Evolutionary conservation across 305 asterid species (phyloP).

Genomic region (Stenogyne calaminthoides): DNA sequence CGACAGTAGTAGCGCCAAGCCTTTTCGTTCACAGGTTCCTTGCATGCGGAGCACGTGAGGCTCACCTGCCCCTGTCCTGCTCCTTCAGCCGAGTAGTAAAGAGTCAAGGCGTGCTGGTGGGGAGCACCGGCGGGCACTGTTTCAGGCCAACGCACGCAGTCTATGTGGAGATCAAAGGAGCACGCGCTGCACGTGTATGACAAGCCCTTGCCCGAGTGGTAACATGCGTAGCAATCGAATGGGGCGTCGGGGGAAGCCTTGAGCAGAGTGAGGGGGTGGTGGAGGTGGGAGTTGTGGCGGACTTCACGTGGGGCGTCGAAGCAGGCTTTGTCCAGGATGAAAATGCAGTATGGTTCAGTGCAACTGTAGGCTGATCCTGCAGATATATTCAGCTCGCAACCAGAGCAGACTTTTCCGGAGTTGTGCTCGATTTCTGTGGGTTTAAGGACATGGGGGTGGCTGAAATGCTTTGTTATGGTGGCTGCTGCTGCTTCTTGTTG

Average conservation of each 20-base stretch:
- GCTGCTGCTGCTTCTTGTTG: constrained; percentile 24
- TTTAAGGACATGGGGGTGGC: constrained; percentile 55
- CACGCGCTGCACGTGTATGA: constrained; percentile 59
- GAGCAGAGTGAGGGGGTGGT: constrained; percentile 56
- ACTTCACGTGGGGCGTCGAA: constrained; percentile 55
- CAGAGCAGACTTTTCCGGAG: constrained; percentile 49
- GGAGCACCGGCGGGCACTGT: constrained; percentile 37
- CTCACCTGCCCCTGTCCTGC: constrained; percentile 37
- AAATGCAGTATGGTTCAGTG: constrained; percentile 50
- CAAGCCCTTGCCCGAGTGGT: constrained; percentile 49
- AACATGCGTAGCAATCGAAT: constrained; percentile 72
- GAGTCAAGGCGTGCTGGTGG: constrained; percentile 46
- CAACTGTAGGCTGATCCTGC: constrained; percentile 50
- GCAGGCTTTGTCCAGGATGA: constrained; percentile 67
- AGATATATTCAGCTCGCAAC: constrained; percentile 49
- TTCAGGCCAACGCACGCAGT: constrained; percentile 56
- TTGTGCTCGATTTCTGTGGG: constrained; percentile 37
- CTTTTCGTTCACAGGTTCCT: constrained; percentile 42
- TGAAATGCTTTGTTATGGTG: constrained; percentile 51
- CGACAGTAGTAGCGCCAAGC: constrained; percentile 65
- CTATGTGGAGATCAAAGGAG: constrained; percentile 62
- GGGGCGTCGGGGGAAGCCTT: constrained; percentile 49
- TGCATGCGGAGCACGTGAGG: constrained; percentile 53
- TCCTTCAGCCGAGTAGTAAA: constrained; percentile 48
- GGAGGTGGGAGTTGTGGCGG: constrained; percentile 63